Percentiles rank a stretch among this genome's conserved stretches.
These are phyloP conservation scores for Cornus suecica DNA, from an alignment of 148 eudicot genomes.

Conservation along the genomic window DNA sequence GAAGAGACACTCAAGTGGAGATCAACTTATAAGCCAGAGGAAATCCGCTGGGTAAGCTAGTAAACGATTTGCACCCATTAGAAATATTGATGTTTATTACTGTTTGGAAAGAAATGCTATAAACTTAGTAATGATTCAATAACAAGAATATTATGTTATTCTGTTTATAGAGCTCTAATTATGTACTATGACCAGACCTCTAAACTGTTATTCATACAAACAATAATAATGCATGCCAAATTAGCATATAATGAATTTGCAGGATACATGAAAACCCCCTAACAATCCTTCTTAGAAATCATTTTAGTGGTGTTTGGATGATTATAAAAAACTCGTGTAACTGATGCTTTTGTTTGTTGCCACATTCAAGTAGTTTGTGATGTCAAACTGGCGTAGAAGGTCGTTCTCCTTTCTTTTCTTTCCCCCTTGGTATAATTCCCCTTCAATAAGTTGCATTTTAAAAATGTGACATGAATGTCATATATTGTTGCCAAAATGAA, in stretches of 20 bases:
- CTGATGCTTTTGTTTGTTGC: too few species aligned
- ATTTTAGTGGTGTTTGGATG: not conserved
- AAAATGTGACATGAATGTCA: not conserved
- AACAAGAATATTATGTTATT: not conserved
- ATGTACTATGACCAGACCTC: not conserved
- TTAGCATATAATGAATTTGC: not conserved
- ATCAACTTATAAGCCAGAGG: constrained; percentile 79
- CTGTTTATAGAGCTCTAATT: not conserved
- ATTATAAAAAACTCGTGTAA: not conserved
- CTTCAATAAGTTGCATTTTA: too few species aligned
- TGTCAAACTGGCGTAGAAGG: too few species aligned
- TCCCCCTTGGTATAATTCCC: too few species aligned
- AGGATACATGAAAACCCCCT: not conserved
- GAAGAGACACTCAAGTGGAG: constrained; percentile 90
- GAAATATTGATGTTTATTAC: not conserved
- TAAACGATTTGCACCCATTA: not conserved
- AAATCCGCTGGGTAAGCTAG: constrained; percentile 82
- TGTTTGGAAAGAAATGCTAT: too few species aligned
- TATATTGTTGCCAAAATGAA: not conserved
- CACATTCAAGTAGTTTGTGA: too few species aligned
- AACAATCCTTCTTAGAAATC: not conserved
- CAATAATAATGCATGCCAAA: not conserved
- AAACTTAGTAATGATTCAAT: too few species aligned
- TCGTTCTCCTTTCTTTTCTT: too few species aligned
- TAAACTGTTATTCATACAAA: not conserved